Evolutionary conservation across 345 rosid genomes (phyloP), one percentile per base, ranked within the genome.

Genomic region (Lepidium africanum): DNA sequence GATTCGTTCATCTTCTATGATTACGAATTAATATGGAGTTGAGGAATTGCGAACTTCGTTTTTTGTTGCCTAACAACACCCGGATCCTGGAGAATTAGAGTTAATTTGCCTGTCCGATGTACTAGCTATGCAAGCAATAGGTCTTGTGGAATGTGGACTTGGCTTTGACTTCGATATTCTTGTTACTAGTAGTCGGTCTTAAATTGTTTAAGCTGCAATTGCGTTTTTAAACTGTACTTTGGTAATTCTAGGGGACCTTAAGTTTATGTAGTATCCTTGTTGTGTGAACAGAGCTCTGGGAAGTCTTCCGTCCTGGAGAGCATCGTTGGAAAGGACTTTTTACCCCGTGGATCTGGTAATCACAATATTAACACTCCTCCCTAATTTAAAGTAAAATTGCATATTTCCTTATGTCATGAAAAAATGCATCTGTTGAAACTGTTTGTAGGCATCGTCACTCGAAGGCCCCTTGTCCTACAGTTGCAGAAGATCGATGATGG

Each of bases 311-410:
- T 95, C 75, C 62, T 95, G 74, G 99, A 95, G 76, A 95, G 99
- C 70, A 80, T 95, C 14, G 99, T 95, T 0, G 96, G 97, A 73
- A 95, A 95, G 85, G 97, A 94, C 50, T 94, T 94, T 71, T 81
- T 94, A 58, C 99, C 99, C n/a, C 99, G 99, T 82, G 99, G 99
- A 86, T 91, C 99, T 19, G 99, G 99, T 91, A 83, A 53, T 25
- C 17, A 49, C 60, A 27, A 19, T 48, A 12, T 57, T 39, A 16
- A 43, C 56, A 46, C 13, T 17, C 17, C 10, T 41, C 50, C 60
- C n/a, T 65, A 19, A n/a, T 41, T 2, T 16, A 1, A n/a, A 10
- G 33, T 65, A 15, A 40, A 10, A n/a, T 39, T 49, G 35, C 58
- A 23, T 41, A 5, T 25, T 33, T 2, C 6, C 19, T 66, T 37